phyloP scores from a whole-genome alignment of 2,329 filamentous ascomycete species.

The Stemphylium beticola region DNA sequence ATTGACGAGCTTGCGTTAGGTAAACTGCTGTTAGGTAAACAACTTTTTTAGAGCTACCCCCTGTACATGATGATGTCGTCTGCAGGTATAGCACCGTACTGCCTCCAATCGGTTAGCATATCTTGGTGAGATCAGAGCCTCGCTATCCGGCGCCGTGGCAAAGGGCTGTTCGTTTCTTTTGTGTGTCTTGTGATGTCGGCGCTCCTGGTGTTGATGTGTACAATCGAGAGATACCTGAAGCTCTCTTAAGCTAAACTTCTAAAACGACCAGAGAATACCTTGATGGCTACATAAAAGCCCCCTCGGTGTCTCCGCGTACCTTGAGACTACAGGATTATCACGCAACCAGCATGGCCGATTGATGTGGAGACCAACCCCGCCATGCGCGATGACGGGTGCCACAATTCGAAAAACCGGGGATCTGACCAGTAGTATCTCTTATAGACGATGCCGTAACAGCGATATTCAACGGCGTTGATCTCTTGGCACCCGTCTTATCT shows the following conservation, averaged over 20 bases:
- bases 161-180: background rate
- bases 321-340: background rate
- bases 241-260: background rate
- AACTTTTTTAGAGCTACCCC: conserved; percentile 36
- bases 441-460: conserved; percentile 28
- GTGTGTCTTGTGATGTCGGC: background rate
- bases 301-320: background rate
- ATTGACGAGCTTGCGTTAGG: conserved; percentile 44
- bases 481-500: conserved; percentile 37
- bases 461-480: conserved; percentile 23
- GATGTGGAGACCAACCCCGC: conserved; percentile 31
- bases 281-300: conserved; percentile 16
- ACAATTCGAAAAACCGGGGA: background rate
- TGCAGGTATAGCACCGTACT: conserved; percentile 28
- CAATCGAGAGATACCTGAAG: background rate
- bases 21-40: conserved; percentile 47
- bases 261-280: conserved; percentile 8
- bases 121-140: conserved; percentile 13
- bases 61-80: conserved; percentile 24
- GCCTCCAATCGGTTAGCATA: conserved; percentile 30
- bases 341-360: conserved; percentile 11
- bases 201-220: background rate
- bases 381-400: conserved; percentile 33
- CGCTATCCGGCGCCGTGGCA: conserved; percentile 8
- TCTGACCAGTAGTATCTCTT: conserved; percentile 30